Conservation (phyloP, 768 basidiomycete species). For the Lyophyllum shimeji region DNA sequence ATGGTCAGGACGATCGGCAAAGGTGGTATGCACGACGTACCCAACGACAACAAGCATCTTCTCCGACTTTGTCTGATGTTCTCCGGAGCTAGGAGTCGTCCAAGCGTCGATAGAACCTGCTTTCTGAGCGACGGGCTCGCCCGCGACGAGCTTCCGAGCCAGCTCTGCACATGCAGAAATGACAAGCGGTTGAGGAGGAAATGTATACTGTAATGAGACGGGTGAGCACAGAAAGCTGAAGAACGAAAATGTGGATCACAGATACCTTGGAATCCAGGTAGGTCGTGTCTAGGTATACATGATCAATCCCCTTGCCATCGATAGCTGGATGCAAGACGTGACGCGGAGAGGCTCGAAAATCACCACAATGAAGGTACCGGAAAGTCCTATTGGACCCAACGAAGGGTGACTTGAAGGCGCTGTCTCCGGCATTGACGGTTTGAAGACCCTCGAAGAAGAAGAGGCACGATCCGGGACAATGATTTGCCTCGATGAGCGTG, state of each 20-base stretch:
- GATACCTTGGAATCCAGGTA: constrained; percentile 84
- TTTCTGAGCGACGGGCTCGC: constrained; percentile 29
- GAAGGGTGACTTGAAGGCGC: constrained; percentile 64
- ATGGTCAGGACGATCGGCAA: neutral
- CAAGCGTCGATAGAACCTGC: constrained; percentile 50
- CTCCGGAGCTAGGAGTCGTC: constrained; percentile 34
- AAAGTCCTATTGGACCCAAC: constrained; percentile 72
- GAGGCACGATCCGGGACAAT: constrained; percentile 94
- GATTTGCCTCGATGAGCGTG: constrained; percentile 97
- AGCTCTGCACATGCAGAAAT: constrained; percentile 91
- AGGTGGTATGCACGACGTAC: constrained; percentile 35
- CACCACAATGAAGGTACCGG: constrained; percentile 95
- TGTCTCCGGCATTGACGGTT: constrained; percentile 87
- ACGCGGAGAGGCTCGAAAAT: constrained; percentile 85
- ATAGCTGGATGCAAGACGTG: constrained; percentile 86
- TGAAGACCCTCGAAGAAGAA: constrained; percentile 94
- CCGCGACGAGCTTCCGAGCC: constrained; percentile 54
- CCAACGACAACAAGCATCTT: constrained; percentile 68
- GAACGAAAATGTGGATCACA: neutral
- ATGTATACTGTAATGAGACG: constrained; percentile 65
- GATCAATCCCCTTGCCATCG: constrained; percentile 78
- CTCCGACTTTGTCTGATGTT: constrained; percentile 36
- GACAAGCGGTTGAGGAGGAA: constrained; percentile 94
- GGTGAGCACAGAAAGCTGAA: neutral
- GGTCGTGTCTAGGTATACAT: constrained; percentile 94